Percentiles rank a stretch among this genome's conserved stretches.
These are phyloP conservation scores for Trametes hirsuta DNA, from an alignment of 1,284 basidiomycete species.

Conservation along the genomic window DNA sequence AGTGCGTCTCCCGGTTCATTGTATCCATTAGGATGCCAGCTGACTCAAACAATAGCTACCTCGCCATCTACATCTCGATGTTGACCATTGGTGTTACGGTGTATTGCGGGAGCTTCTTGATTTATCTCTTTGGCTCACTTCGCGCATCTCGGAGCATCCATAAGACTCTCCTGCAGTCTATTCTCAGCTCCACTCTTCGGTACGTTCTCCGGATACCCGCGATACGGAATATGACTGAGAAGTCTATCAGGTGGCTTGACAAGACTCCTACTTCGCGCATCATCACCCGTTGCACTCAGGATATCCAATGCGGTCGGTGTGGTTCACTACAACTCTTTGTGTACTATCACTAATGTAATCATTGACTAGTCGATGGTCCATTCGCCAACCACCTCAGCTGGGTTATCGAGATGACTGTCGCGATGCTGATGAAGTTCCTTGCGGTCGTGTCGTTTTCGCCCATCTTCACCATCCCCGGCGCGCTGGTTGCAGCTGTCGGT, in stretches of 20 bases:
- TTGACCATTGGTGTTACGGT: constrained; percentile 33
- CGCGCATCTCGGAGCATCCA: constrained; percentile 63
- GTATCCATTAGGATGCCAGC: not conserved
- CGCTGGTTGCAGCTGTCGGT: constrained; percentile 47
- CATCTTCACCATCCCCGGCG: constrained; percentile 43
- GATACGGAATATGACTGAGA: not conserved
- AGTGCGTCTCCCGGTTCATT: constrained; percentile 28
- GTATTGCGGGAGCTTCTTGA: constrained; percentile 33
- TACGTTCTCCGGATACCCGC: constrained; percentile 9
- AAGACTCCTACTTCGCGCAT: constrained; percentile 57
- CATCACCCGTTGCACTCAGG: constrained; percentile 59
- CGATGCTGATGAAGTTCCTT: constrained; percentile 42
- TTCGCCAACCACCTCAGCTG: constrained; percentile 30
- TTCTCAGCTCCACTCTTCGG: constrained; percentile 57
- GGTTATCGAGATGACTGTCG: constrained; percentile 34
- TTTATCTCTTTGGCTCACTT: constrained; percentile 43
- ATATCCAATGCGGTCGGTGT: constrained; percentile 47
- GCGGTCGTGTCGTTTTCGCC: constrained; percentile 53
- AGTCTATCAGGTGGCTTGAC: constrained; percentile 29
- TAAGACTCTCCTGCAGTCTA: constrained; percentile 50
- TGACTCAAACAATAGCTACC: constrained; percentile 34
- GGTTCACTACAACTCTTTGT: not conserved
- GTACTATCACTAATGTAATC: not conserved
- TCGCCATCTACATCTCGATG: constrained; percentile 46
- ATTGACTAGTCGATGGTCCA: constrained; percentile 36